These are phyloP conservation scores for Trichoderma sp. DNA, from an alignment of 2,329 filamentous ascomycete species.

Conservation along the genomic window DNA sequence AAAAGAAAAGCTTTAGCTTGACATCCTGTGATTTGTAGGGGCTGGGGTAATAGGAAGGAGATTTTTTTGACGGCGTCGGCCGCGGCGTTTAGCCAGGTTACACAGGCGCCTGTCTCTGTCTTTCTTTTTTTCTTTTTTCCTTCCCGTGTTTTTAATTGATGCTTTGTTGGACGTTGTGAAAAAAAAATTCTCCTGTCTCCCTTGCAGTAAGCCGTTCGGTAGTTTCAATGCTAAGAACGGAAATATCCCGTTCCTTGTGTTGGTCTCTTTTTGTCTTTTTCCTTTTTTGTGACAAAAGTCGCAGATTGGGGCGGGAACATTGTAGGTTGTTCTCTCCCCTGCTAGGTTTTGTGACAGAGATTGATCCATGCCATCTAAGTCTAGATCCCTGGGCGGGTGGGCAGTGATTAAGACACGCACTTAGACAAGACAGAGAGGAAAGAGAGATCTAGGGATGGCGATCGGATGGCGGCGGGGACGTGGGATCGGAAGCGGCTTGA, in stretches of 20 bases:
- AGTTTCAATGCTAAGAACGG: neutral
- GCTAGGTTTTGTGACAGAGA: neutral
- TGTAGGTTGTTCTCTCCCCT: neutral
- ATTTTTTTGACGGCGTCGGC: neutral
- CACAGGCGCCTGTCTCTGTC: neutral
- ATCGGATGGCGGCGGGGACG: neutral
- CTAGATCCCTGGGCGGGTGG: neutral
- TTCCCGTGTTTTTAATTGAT: neutral
- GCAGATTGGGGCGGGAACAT: neutral
- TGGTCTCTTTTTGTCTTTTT: neutral
- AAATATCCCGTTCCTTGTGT: neutral
- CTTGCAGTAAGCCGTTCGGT: neutral
- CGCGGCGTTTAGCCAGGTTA: neutral
- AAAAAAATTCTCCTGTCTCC: neutral
- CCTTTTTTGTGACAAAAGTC: neutral
- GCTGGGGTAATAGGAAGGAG: neutral
- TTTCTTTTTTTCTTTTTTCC: neutral
- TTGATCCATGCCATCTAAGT: neutral
- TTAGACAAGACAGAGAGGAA: neutral
- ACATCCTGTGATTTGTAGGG: neutral
- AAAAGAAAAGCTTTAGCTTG: neutral
- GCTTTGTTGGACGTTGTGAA: neutral
- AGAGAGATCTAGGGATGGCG: neutral
- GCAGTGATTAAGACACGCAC: neutral
- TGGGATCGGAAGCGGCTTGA: constrained; percentile 1